Base-by-base conservation (phyloP, 179 eudicot genomes). In the Silene noctiflora region DNA sequence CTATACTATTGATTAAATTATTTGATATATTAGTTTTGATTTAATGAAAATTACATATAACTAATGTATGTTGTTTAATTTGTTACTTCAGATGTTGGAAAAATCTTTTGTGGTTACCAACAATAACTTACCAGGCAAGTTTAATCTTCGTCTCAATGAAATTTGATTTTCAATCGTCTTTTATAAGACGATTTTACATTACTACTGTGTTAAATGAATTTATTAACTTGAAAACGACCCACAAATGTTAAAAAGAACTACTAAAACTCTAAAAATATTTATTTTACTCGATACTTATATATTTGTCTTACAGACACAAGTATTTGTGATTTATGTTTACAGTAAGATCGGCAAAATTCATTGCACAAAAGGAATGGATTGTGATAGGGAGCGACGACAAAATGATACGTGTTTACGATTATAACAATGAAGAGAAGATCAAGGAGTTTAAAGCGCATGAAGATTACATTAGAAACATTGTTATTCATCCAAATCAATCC, bases 301-400 rank as follows among this genome's bases (percentile, higher is more conserved):
- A n/a, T 33, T 33, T 33, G 35, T 4, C 35, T 33, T 33, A 4
- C 35, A 33, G 4, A 33, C 35, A 33, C 35, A 33, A 3, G 35
- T 33, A 35, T 5, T 35, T 35, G 42, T 35, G 8, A 0, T 35
- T 35, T 35, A 39, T 51, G 64, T 55, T 7, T 19, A 65, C 91
- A 88, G 91, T 88, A 25, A 83, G 91, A 62, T 72, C 87, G 0
- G 89, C 91, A 13, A 88, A 83, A 80, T 85, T 88, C 69, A 73
- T 87, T 6, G 74, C 83, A 17, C 82, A 79, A 13, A 70, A 86
- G 70, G 81, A 84, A 4, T 88, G 91, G 91, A 78, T 88, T 21
- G 80, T 86, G 25, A 77, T 82, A 21, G 89, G 86, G 21, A 79
- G 88, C 8, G 91, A 88, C 70, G 91, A 88, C 84, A 85, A 58